Evolutionary conservation across 768 basidiomycete species (phyloP), one percentile per base, ranked within the genome.

Genomic region (Amanita fuliginea): DNA sequence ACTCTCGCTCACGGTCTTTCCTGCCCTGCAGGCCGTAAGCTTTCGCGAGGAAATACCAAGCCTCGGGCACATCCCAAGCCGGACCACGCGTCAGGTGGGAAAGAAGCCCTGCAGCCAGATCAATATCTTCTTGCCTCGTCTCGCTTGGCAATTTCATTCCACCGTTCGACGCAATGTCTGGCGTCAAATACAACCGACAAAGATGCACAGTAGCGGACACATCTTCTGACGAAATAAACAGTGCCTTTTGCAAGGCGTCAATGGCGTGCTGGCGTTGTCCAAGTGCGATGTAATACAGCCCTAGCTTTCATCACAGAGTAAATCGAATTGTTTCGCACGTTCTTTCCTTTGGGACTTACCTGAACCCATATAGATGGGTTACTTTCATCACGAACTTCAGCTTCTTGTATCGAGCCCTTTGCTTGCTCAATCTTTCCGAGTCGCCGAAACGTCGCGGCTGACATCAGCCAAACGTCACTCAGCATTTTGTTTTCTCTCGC

Each of bases 311-410:
- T 18, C 11, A n/a, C 49, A 42, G 41, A 3, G n/a, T 30, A 19
- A 11, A 10, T 19, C 36, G 44, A 7, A 36, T 35, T n/a, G 26
- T 30, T 14, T 32, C 11, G 26, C 26, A 46, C 24, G 1, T 32
- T 3, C 32, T 21, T 21, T 9, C 19, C 16, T 28, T 22, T 34
- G 26, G 42, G 40, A 60, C 77, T 49, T 55, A 95, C 90, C 77
- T 97, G 94, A 5, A 95, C 85, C 93, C 93, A 97, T 13, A 98
- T 91, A 22, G 79, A 82, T 3, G 89, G 80, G 62, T 95, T 93
- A 21, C 77, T 75, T 55, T 89, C 84, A 60, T 95, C 90, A 55
- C 78, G 74, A 3, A 85, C 81, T 62, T 99, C 95, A 0, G 95
- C 96, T 64, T 99, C 95, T 60, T 92, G 90, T 40, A 98, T 92